Base-by-base conservation (phyloP, 176 grass and related monocot species). In the Aegilops sharonensis region DNA sequence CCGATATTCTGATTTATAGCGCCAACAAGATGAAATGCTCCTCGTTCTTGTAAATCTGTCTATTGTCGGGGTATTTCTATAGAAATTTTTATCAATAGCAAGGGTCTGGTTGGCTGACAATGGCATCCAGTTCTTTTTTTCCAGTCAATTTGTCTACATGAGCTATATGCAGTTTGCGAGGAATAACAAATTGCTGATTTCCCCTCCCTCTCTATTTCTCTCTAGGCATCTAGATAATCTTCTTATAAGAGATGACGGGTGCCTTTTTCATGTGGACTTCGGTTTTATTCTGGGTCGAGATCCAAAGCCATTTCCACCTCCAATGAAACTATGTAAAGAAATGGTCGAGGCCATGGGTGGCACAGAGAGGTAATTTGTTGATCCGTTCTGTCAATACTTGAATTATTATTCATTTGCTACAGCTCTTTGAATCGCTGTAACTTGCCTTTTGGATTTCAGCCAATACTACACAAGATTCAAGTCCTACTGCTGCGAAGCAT, bases 291-390 rank as follows among this genome's bases (percentile, higher is more conserved):
- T 99, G 52, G 97, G 97, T 54, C 92, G 92, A 81, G 97, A 99
- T 92, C 97, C 97, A 39, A 99, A 99, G 77, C 97, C 97, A 54
- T 99, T 96, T 85, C 97, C 97, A 69, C 94, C 94, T 8, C 97
- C 97, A 25, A 99, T 99, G 97, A 99, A 99, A 91, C 83, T 99
- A 67, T 99, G 97, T 86, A 99, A 99, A 93, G 97, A 99, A 91
- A 99, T 99, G 97, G 97, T 99, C 17, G 97, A 96, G 83, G 97
- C 97, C 60, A 99, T 99, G 97, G 97, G 97, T 85, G 92, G 94
- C 71, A 90, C 97, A 64, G 97, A 99, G 85, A 99, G 97, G 97
- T 96, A 89, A 82, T 69, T 40, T 56, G 4, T 84, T 52, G 15
- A 60, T 64, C 30, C 47, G 18, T 61, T 78, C 68, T 18, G 3